Base-by-base conservation (phyloP, 2,329 filamentous ascomycete species). In the Trichoderma guizhouense region DNA sequence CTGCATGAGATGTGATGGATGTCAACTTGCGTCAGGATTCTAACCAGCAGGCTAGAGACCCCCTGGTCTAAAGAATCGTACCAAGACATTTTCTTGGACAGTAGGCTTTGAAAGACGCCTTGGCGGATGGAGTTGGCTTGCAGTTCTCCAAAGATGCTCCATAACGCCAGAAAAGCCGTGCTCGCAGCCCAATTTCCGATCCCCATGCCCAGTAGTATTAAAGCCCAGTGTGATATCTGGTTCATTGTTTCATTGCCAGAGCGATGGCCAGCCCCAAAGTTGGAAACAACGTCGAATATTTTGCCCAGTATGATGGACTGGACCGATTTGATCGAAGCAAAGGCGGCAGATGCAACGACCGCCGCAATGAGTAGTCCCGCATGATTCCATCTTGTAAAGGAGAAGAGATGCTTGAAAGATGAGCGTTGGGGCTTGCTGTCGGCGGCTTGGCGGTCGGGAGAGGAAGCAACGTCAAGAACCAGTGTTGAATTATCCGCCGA, bases 21-120 rank as follows among this genome's bases (percentile, higher is more conserved):
- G 69, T 62, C 1, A 24, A 71, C 90, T 81, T 83, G 95, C 92
- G 90, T 90, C 80, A 97, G 92, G 36, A 94, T 85, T 69, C 90
- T 86, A 18, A 91, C 87, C 21, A 97, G 83, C 55, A 96, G 85
- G 21, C 93, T 91, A 1, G 89, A 87, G 21, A 93, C 86, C 0
- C 95, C 95, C 70, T 93, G 89, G 47, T 88, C 84, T 66, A 91
- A 87, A 21, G 86, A 84, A 78, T 98, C 94, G 77, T 93, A 97
- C 94, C 95, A 98, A 60, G 86, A 85, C 78, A 96, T 88, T 14
- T 95, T 89, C 77, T 91, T 93, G 7, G 84, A 81, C n/a, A 97
- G 79, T 43, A 98, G 82, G 2, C 87, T 87, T 1, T 83, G 76
- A 77, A 97, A 97, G 3, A 96, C 81, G 6, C 82, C 83, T 18